Percentiles rank a stretch among this genome's conserved stretches.
phyloP scores from a whole-genome alignment of 768 basidiomycete species.

The Termitomyces sp. region DNA sequence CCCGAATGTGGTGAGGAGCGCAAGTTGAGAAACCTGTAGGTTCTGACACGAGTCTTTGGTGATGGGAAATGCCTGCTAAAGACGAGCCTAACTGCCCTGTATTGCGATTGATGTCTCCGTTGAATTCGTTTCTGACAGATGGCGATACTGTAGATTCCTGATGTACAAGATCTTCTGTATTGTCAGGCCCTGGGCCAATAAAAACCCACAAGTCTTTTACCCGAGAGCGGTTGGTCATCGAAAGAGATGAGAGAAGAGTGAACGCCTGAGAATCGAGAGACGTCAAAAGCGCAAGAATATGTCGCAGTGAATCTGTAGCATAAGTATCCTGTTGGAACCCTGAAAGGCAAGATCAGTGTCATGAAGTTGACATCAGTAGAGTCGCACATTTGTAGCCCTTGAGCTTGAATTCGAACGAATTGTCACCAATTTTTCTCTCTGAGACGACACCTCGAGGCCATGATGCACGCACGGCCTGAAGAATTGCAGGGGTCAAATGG shows the following conservation, averaged over 20 bases:
- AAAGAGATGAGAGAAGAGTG: conserved; percentile 63
- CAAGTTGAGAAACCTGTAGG: conserved; percentile 17
- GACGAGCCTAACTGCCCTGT: conserved; percentile 12
- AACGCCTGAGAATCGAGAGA: conserved; percentile 69
- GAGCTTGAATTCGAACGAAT: conserved; percentile 75
- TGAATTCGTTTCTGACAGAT: conserved; percentile 23
- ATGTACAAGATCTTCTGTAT: conserved; percentile 26
- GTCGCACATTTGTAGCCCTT: conserved; percentile 73
- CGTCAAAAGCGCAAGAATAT: conserved; percentile 64
- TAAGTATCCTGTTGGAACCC: conserved; percentile 81
- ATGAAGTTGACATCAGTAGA: conserved; percentile 17
- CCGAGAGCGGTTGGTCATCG: conserved; percentile 68
- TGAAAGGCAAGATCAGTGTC: conserved; percentile 21
- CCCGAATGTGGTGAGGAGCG: conserved; percentile 28
- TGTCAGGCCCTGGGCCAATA: conserved; percentile 44
- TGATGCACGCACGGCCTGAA: conserved; percentile 73
- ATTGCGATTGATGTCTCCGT: conserved; percentile 20
- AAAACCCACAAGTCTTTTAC: conserved; percentile 81
- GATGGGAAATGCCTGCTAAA: conserved; percentile 23
- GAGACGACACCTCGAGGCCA: conserved; percentile 81
- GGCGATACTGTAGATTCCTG: conserved; percentile 30
- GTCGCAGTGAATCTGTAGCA: conserved; percentile 66
- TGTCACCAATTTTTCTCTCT: conserved; percentile 72
- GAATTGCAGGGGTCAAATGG: conserved; percentile 72
- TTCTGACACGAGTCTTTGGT: conserved; percentile 36